A percentile compares a stretch with the other conserved stretches of the same genome.
phyloP scores from a whole-genome alignment of 495 filamentous ascomycete species.

The Penicillium psychrofluorescens region DNA sequence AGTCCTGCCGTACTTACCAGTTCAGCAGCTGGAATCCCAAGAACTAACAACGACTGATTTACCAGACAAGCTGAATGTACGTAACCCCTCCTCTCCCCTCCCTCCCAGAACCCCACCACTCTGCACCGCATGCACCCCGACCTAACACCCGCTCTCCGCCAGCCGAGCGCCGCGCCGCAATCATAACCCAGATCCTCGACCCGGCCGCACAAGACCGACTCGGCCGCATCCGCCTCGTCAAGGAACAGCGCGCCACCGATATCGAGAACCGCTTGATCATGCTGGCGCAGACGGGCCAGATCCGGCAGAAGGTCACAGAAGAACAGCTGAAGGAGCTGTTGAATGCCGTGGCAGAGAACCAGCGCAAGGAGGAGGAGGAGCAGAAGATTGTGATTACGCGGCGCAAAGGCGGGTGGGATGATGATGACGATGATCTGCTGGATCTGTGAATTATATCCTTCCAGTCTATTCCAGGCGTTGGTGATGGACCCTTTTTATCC shows the following conservation, averaged over 20 bases:
- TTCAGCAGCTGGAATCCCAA: too few relatives aligned
- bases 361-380: constrained; percentile 50
- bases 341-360: constrained; percentile 69
- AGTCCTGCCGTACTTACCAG: constrained; percentile 7
- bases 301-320: constrained; percentile 83
- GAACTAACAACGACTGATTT: too few relatives aligned
- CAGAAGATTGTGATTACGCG: constrained; percentile 79
- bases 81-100: constrained; percentile 3
- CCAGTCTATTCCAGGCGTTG: constrained; percentile 10
- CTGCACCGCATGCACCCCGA: background rate
- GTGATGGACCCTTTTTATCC: too few relatives aligned
- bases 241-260: constrained; percentile 81
- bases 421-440: constrained; percentile 70
- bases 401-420: constrained; percentile 79
- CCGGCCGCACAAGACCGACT: constrained; percentile 91
- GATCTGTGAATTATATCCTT: constrained; percentile 38
- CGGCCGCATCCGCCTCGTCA: constrained; percentile 90
- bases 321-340: constrained; percentile 88
- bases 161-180: constrained; percentile 54
- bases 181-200: constrained; percentile 86
- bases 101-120: too few relatives aligned
- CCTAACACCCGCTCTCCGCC: constrained; percentile 3
- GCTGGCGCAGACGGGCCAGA: constrained; percentile 80
- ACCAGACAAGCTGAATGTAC: constrained; percentile 62
- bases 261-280: constrained; percentile 90